Conservation (phyloP, 306 rosid species). For the Vigna nakashimae region DNA sequence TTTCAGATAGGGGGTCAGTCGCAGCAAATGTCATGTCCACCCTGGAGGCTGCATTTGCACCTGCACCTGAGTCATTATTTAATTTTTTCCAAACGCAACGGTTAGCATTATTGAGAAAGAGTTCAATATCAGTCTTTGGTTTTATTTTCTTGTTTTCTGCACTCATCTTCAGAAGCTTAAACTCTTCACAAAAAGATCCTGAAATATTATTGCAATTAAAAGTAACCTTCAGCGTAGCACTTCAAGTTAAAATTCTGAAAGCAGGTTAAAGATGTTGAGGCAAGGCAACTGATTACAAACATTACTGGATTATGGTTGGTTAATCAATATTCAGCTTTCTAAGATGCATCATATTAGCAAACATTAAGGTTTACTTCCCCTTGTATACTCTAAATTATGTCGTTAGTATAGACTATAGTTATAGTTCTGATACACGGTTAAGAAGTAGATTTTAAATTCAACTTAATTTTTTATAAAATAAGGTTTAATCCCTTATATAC, state of each 20-base stretch:
- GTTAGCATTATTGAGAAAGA: slow-evolving; percentile 57
- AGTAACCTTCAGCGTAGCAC: slow-evolving; percentile 44
- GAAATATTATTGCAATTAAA: slow-evolving; percentile 51
- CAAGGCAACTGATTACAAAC: neutral
- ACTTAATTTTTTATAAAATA: no score
- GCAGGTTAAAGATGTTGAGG: slow-evolving; percentile 22
- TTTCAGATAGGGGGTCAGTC: slow-evolving; percentile 76
- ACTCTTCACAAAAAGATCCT: slow-evolving; percentile 58
- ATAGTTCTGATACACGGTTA: no score
- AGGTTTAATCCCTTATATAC: no score
- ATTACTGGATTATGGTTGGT: slow-evolving; percentile 13
- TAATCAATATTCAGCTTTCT: slow-evolving; percentile 6
- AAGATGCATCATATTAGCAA: neutral
- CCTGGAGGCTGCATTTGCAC: slow-evolving; percentile 96
- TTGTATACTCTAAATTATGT: no score
- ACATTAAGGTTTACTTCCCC: no score
- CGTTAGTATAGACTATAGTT: no score
- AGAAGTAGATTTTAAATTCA: no score
- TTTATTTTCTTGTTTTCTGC: slow-evolving; percentile 60
- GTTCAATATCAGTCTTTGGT: slow-evolving; percentile 66
- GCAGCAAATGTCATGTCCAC: slow-evolving; percentile 61
- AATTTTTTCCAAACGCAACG: slow-evolving; percentile 55
- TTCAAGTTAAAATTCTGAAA: slow-evolving; percentile 9
- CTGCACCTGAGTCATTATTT: slow-evolving; percentile 84
- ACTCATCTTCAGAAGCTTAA: slow-evolving; percentile 65